Evolutionary conservation across 179 eudicot genomes (phyloP).

Genomic region (Silene coronaria): DNA sequence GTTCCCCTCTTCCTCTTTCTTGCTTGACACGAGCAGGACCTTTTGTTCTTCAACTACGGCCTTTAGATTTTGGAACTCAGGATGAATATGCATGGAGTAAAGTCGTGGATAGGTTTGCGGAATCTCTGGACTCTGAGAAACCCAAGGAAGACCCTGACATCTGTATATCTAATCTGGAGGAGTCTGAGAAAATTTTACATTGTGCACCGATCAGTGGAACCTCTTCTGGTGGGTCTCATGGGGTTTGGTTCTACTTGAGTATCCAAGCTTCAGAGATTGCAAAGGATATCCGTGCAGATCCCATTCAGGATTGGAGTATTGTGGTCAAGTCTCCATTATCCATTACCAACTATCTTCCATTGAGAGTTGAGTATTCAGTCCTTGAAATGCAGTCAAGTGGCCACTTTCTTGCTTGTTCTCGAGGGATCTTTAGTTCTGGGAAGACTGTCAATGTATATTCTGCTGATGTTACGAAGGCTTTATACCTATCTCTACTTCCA

Average conservation of each 20-base stretch:
- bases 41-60: constrained; percentile 56
- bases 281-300: constrained; percentile 73
- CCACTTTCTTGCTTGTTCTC: constrained; percentile 59
- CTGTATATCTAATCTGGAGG: constrained; percentile 56
- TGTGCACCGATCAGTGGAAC: constrained; percentile 58
- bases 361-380: constrained; percentile 76
- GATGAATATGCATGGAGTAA: constrained; percentile 79
- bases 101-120: constrained; percentile 42
- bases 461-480: constrained; percentile 71
- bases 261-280: constrained; percentile 81
- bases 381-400: constrained; percentile 82
- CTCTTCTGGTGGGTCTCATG: constrained; percentile 55
- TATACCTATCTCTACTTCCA: constrained; percentile 75
- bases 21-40: constrained; percentile 48
- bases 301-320: constrained; percentile 88
- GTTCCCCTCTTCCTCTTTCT: constrained; percentile 67
- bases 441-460: constrained; percentile 66
- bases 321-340: constrained; percentile 74
- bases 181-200: constrained; percentile 56
- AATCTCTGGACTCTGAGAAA: constrained; percentile 33
- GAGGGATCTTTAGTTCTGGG: constrained; percentile 73
- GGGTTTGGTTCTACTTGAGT: constrained; percentile 76
- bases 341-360: constrained; percentile 78
- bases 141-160: constrained; percentile 43
- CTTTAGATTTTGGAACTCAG: constrained; percentile 38